Conservation (phyloP, 2,329 filamentous ascomycete genomes). For the Zopfia rhizophila region DNA sequence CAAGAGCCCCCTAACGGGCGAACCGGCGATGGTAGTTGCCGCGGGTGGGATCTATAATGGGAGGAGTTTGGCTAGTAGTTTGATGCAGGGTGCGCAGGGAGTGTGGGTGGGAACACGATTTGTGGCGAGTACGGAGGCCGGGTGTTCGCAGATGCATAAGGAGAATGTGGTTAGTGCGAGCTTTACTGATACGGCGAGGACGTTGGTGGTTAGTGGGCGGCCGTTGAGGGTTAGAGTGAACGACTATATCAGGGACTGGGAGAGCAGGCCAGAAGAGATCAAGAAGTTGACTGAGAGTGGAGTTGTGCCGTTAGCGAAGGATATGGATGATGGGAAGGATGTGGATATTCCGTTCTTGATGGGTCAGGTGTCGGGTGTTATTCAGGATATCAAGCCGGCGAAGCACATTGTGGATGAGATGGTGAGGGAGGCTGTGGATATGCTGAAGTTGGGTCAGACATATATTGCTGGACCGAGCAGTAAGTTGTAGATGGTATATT, state of each 20-base stretch:
- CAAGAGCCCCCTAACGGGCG: conserved; percentile 74
- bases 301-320: conserved; percentile 82
- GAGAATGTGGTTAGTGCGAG: conserved; percentile 80
- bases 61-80: conserved; percentile 77
- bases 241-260: conserved; percentile 85
- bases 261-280: conserved; percentile 78
- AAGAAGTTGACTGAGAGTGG: conserved; percentile 79
- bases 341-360: conserved; percentile 89
- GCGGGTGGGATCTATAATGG: conserved; percentile 90
- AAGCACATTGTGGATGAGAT: conserved; percentile 89
- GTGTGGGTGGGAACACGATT: conserved; percentile 97
- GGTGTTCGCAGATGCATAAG: conserved; percentile 84
- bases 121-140: conserved; percentile 83
- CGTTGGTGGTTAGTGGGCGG: conserved; percentile 82
- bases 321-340: conserved; percentile 84
- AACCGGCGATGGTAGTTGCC: conserved; percentile 82
- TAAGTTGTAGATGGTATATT: conserved; percentile 40
- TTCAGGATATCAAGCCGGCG: conserved; percentile 82
- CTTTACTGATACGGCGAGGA: conserved; percentile 83
- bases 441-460: conserved; percentile 49
- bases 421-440: conserved; percentile 65
- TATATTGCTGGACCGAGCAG: conserved; percentile 44
- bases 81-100: conserved; percentile 88
- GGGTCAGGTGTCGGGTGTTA: conserved; percentile 89
- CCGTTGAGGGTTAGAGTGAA: conserved; percentile 85